Evolutionary conservation across 2,329 filamentous ascomycete species (phyloP), one percentile per base, ranked within the genome.

Genomic region (Graphilbum sp.): DNA sequence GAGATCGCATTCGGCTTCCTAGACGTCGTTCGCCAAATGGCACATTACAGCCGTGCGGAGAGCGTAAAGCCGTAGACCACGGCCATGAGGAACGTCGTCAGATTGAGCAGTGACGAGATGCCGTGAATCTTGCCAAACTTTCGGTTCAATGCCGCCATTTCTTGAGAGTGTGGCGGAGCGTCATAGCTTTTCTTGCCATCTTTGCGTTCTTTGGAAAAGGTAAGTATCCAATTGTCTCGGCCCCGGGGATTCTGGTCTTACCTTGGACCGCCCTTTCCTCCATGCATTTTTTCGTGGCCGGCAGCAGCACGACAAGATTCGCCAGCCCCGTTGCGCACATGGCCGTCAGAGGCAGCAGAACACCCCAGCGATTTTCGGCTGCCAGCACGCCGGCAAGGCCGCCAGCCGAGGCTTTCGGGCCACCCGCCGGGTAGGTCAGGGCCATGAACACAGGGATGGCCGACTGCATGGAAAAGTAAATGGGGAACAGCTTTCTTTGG

Each of bases 141-240:
- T 60, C 75, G 81, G 64, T 88, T 93, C 49, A 93, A 57, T 9
- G 65, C 66, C 48, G 73, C 58, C 87, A 96, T 95, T 61, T 88
- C 83, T 48, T 77, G 67, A 5, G 81, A 90, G 51, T 93, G 83
- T 30, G 85, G 82, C 1, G 76, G 69, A 37, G 72, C 62, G 46
- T 93, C 85, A 51, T 80, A 82, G 57, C 77, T 83, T 54, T 80
- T 82, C 68, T 93, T 95, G 39, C 85, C 85, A 54, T 95, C 88
- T 50, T 79, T 75, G 44, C 79, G 85, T 65, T 88, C 87, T 76
- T 43, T 23, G 27, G 32, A 39, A 10, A 32, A 16, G 13, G 30
- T 32, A 9, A 13, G 10, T 29, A 16, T 18, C n/a, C n/a, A n/a
- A 21, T 24, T 13, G n/a, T n/a, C n/a, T n/a, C n/a, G n/a, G n/a